Evolutionary conservation across 768 basidiomycete genomes (phyloP).

Genomic region (Lactarius evosmus): DNA sequence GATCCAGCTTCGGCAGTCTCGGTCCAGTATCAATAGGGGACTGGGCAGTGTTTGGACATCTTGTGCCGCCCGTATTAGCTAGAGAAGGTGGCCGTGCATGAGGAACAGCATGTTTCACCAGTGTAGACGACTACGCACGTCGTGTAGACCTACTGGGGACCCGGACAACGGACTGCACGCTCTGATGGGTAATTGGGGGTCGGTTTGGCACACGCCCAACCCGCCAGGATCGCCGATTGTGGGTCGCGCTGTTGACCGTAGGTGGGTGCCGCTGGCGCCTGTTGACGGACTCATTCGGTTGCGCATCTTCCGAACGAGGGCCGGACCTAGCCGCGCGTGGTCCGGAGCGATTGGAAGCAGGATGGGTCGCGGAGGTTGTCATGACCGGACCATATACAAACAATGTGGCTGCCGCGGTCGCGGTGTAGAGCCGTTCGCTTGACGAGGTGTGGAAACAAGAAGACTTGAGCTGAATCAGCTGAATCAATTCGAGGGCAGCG

Average conservation of each 20-base stretch:
- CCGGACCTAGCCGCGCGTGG: background rate
- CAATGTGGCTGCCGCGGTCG: background rate
- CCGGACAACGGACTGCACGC: background rate
- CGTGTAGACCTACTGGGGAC: background rate
- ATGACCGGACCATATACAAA: conserved; percentile 19
- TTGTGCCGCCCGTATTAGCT: background rate
- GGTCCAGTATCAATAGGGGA: background rate
- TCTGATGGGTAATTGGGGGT: background rate
- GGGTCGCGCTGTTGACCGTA: conserved; percentile 1
- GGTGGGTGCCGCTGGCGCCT: conserved; percentile 19
- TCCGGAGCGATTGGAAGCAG: background rate
- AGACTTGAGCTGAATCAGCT: background rate
- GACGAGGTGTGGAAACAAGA: background rate
- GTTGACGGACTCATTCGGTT: conserved; percentile 25
- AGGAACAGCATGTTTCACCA: background rate
- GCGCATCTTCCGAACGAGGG: conserved; percentile 22
- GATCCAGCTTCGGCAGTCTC: background rate
- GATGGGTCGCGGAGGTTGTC: conserved; percentile 3
- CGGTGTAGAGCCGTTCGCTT: background rate
- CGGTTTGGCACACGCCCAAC: background rate
- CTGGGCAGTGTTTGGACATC: background rate
- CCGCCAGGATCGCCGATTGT: background rate
- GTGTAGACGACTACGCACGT: background rate
- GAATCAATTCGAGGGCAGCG: background rate
- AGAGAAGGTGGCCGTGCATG: background rate